Evolutionary conservation across 2,329 filamentous ascomycete genomes (phyloP).

Genomic region (Penicillium sp.): DNA sequence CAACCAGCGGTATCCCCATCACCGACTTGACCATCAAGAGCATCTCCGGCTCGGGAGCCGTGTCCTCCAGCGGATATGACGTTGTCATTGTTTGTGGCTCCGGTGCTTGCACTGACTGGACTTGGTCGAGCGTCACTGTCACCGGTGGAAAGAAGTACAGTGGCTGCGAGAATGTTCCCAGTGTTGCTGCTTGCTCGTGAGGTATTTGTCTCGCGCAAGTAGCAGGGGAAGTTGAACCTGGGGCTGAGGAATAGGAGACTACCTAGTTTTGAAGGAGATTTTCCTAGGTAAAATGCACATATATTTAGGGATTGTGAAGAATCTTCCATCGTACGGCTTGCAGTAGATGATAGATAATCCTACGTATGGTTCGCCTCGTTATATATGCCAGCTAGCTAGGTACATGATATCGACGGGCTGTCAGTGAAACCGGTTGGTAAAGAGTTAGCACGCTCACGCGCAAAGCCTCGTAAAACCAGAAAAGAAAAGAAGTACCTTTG

Average conservation of each 20-base stretch:
- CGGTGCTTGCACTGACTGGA: slow-evolving; percentile 51
- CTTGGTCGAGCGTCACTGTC: slow-evolving; percentile 52
- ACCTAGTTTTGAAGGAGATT: background rate
- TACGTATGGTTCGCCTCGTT: no score
- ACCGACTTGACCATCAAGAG: slow-evolving; percentile 38
- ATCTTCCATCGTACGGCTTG: background rate
- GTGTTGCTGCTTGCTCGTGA: slow-evolving; percentile 32
- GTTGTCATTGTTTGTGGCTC: slow-evolving; percentile 58
- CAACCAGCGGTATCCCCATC: slow-evolving; percentile 44
- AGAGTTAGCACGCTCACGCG: no score
- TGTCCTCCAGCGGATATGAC: slow-evolving; percentile 35
- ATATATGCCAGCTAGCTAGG: no score
- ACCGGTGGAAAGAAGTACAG: slow-evolving; percentile 54
- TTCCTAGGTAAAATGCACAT: background rate
- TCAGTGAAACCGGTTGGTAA: no score
- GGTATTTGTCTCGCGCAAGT: no score
- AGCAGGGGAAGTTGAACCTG: background rate
- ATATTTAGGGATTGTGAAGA: background rate
- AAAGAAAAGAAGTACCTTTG: no score
- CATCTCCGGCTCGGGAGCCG: slow-evolving; percentile 37
- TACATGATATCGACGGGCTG: no score
- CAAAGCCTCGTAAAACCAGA: no score
- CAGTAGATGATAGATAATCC: no score
- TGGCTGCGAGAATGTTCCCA: slow-evolving; percentile 45
- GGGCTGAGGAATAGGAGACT: background rate